phyloP scores from a whole-genome alignment of 2,329 filamentous ascomycete species.

The Beauveria brongniartii region DNA sequence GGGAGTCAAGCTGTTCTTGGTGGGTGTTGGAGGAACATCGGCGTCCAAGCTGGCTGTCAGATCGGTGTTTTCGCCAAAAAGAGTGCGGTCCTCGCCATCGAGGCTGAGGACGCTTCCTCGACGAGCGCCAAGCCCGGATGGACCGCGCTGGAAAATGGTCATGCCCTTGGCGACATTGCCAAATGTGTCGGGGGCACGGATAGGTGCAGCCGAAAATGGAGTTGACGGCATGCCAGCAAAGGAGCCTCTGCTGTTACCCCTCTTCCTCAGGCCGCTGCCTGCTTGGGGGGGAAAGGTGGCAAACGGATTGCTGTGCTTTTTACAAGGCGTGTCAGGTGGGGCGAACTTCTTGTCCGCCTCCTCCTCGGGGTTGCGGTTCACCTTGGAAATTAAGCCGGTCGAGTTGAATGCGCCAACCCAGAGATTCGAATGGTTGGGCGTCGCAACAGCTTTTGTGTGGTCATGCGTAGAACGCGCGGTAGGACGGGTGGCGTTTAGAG shows the following conservation, averaged over 20 bases:
- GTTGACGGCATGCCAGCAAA: conserved; percentile 70
- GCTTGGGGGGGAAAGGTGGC: conserved; percentile 54
- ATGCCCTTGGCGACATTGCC: conserved; percentile 52
- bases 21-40: conserved; percentile 89
- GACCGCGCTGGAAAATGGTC: conserved; percentile 57
- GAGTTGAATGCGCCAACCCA: conserved; percentile 84
- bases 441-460: conserved; percentile 22
- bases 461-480: conserved; percentile 23
- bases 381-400: conserved; percentile 89
- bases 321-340: conserved; percentile 94
- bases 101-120: conserved; percentile 70
- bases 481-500: conserved; percentile 31
- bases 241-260: conserved; percentile 56
- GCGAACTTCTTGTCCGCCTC: conserved; percentile 50
- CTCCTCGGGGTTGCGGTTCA: conserved; percentile 75
- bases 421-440: conserved; percentile 47
- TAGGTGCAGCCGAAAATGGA: conserved; percentile 60
- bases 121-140: conserved; percentile 35
- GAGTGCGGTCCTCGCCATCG: conserved; percentile 64
- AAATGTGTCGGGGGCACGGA: conserved; percentile 38
- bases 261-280: conserved; percentile 55
- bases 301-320: conserved; percentile 67
- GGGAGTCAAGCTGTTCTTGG: conserved; percentile 55
- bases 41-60: conserved; percentile 25
- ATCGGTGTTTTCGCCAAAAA: conserved; percentile 26